Percentiles rank a stretch among this genome's conserved stretches.
Conservation (phyloP, 2,329 filamentous ascomycete genomes). For the Chaetomium sp. region DNA sequence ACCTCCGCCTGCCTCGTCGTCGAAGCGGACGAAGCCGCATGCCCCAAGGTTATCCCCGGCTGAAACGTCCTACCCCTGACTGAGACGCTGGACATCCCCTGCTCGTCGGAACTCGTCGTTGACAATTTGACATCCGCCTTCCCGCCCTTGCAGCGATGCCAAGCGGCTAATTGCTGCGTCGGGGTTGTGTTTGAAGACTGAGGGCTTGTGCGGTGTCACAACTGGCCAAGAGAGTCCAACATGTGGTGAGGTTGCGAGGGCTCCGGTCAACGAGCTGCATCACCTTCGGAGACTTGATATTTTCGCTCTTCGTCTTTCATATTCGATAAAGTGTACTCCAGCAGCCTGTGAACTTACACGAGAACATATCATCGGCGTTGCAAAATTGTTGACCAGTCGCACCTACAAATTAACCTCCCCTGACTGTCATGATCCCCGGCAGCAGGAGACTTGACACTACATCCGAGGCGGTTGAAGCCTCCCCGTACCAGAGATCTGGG, state of each 20-base stretch:
- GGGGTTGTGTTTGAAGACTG: too few species aligned
- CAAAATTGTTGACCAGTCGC: too few species aligned
- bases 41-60: background rate
- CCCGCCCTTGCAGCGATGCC: background rate
- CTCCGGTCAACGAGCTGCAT: too few species aligned
- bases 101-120: background rate
- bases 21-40: too few species aligned
- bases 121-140: conserved; percentile 2
- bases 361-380: too few species aligned
- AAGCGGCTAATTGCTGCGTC: background rate
- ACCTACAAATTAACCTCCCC: background rate
- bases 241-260: too few species aligned
- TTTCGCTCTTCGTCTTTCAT: too few species aligned
- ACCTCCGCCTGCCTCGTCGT: background rate
- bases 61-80: conserved; percentile 9
- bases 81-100: conserved; percentile 8
- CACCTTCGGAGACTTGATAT: too few species aligned
- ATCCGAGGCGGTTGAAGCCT: conserved; percentile 14
- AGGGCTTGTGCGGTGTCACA: too few species aligned
- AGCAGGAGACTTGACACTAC: conserved; percentile 10
- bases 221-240: too few species aligned
- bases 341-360: too few species aligned
- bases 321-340: too few species aligned
- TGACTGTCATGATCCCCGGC: conserved; percentile 1
- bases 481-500: conserved; percentile 13